phyloP scores from a whole-genome alignment of 352 stramenopile genomes.

The Blastocystis sp. region DNA sequence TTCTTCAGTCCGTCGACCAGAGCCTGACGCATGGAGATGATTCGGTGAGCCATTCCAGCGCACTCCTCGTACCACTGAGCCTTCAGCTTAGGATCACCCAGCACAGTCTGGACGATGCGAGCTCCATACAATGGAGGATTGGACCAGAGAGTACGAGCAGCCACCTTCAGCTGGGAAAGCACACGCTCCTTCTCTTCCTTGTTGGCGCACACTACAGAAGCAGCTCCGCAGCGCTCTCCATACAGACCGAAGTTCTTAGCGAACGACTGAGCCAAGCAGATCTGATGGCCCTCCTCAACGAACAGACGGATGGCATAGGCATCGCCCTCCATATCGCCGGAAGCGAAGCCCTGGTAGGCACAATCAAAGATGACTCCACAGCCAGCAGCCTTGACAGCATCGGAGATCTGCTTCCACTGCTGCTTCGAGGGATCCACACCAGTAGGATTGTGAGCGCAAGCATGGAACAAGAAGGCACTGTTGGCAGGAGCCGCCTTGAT shows the following conservation, averaged over 20 bases:
- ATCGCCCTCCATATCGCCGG: slow-evolving; percentile 88
- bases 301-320: slow-evolving; percentile 90
- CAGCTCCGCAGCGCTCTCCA: slow-evolving; percentile 90
- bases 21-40: slow-evolving; percentile 81
- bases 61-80: slow-evolving; percentile 83
- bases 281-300: slow-evolving; percentile 92
- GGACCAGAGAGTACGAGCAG: slow-evolving; percentile 97
- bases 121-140: slow-evolving; percentile 96
- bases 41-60: slow-evolving; percentile 88
- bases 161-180: slow-evolving; percentile 91
- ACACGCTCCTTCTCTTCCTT: slow-evolving; percentile 84
- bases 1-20: slow-evolving; percentile 72
- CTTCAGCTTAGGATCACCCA: slow-evolving; percentile 84
- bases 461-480: slow-evolving; percentile 93
- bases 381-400: slow-evolving; percentile 87
- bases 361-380: slow-evolving; percentile 98
- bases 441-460: slow-evolving; percentile 97
- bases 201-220: slow-evolving; percentile 86
- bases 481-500: slow-evolving; percentile 83
- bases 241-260: slow-evolving; percentile 99
- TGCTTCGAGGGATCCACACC: slow-evolving; percentile 91
- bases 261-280: slow-evolving; percentile 94
- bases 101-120: slow-evolving; percentile 90
- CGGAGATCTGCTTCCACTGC: slow-evolving; percentile 93
- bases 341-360: slow-evolving; percentile 93